Conservation (phyloP, 768 basidiomycete species). For the Trametes cingulata region DNA sequence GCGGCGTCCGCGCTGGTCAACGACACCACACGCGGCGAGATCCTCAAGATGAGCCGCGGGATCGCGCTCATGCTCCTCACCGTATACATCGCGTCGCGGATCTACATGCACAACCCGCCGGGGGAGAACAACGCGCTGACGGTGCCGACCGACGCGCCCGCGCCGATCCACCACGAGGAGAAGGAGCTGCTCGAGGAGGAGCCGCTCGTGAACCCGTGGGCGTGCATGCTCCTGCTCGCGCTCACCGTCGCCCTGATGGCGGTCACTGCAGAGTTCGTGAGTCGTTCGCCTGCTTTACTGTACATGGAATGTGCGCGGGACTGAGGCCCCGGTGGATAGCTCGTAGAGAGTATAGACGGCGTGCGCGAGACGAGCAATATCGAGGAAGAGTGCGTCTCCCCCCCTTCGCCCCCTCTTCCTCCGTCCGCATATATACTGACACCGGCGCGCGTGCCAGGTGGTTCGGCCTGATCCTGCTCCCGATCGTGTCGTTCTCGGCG, state of each 20-base stretch:
- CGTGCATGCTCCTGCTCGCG: slow-evolving; percentile 53
- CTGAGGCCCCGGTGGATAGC: slow-evolving; percentile 35
- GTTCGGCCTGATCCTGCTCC: slow-evolving; percentile 74
- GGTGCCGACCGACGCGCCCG: slow-evolving; percentile 42
- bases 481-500: slow-evolving; percentile 71
- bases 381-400: slow-evolving; percentile 48
- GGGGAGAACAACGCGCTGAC: slow-evolving; percentile 51
- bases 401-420: not conserved
- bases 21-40: slow-evolving; percentile 44
- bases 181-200: slow-evolving; percentile 44
- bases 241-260: slow-evolving; percentile 63
- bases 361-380: slow-evolving; percentile 48
- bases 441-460: slow-evolving; percentile 41
- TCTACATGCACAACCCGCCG: slow-evolving; percentile 72
- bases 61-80: slow-evolving; percentile 61
- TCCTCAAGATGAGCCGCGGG: slow-evolving; percentile 67
- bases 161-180: slow-evolving; percentile 33
- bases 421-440: not conserved
- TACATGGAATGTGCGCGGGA: not conserved
- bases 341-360: slow-evolving; percentile 64
- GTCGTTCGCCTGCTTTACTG: slow-evolving; percentile 12
- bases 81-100: slow-evolving; percentile 66
- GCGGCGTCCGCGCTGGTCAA: slow-evolving; percentile 35
- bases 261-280: slow-evolving; percentile 69
- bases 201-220: slow-evolving; percentile 64